Evolutionary conservation across 2,329 filamentous ascomycete genomes (phyloP).

Genomic region (Zasmidium cellare): DNA sequence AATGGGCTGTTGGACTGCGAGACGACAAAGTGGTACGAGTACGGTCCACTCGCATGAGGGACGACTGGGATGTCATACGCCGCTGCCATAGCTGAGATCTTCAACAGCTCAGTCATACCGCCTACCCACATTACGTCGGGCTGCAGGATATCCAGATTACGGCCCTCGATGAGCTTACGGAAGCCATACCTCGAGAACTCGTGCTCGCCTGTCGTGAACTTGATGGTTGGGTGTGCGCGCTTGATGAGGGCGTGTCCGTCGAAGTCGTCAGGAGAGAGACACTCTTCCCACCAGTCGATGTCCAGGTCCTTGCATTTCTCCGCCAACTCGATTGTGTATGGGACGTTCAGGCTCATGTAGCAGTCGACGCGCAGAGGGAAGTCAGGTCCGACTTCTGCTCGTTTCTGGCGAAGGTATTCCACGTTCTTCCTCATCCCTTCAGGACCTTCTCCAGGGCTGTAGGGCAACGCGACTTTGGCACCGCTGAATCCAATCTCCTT

Average conservation of each 20-base stretch:
- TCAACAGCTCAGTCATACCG: slow-evolving; percentile 86
- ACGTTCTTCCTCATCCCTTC: slow-evolving; percentile 84
- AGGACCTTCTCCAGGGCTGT: slow-evolving; percentile 83
- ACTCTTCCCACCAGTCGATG: slow-evolving; percentile 98
- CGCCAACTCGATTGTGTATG: slow-evolving; percentile 89
- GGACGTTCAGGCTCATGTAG: slow-evolving; percentile 93
- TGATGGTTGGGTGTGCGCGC: slow-evolving; percentile 82
- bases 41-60: slow-evolving; percentile 90
- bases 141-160: slow-evolving; percentile 91
- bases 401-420: slow-evolving; percentile 81
- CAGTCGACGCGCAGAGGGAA: slow-evolving; percentile 95
- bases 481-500: slow-evolving; percentile 87
- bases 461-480: slow-evolving; percentile 85
- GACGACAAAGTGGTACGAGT: slow-evolving; percentile 94
- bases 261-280: slow-evolving; percentile 84
- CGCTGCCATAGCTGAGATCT: slow-evolving; percentile 82
- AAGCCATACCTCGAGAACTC: slow-evolving; percentile 94
- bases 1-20: slow-evolving; percentile 92
- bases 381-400: slow-evolving; percentile 80
- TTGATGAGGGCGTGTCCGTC: slow-evolving; percentile 90
- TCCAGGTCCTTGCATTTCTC: slow-evolving; percentile 79
- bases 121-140: slow-evolving; percentile 98
- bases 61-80: slow-evolving; percentile 95
- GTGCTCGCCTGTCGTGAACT: slow-evolving; percentile 95
- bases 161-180: slow-evolving; percentile 87